Conservation (phyloP, 2,329 filamentous ascomycete species). For the Cytospora schulzeri region DNA sequence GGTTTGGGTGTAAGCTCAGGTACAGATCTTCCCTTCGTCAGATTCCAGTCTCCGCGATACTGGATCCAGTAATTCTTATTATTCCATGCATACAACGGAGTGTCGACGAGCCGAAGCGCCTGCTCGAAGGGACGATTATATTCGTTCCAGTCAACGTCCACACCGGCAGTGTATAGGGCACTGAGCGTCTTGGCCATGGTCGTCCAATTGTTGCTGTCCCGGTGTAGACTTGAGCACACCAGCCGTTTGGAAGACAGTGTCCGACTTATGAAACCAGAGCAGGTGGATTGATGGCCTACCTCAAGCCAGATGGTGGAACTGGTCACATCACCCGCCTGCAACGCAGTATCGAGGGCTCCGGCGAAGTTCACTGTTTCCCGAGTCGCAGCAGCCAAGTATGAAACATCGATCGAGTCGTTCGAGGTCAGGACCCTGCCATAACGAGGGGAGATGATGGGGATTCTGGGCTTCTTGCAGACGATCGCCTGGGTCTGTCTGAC, state of each 20-base stretch:
- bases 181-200: background rate
- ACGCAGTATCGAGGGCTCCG: background rate
- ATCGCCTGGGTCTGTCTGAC: background rate
- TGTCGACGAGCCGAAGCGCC: background rate
- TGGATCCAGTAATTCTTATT: conserved; percentile 10
- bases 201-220: conserved; percentile 1
- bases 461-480: background rate
- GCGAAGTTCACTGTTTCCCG: conserved; percentile 4
- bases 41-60: conserved; percentile 4
- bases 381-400: background rate
- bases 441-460: conserved; percentile 3
- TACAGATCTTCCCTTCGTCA: conserved; percentile 3
- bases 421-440: background rate
- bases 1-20: background rate
- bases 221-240: background rate
- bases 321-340: background rate
- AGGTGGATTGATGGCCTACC: background rate
- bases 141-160: conserved; percentile 10
- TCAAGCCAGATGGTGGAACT: background rate
- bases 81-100: conserved; percentile 7
- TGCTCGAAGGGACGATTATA: conserved; percentile 13
- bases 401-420: background rate
- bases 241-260: background rate
- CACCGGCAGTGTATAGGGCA: background rate
- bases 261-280: background rate